Conservation (phyloP, 441 rosid genomes). For the Eruca vesicaria region DNA sequence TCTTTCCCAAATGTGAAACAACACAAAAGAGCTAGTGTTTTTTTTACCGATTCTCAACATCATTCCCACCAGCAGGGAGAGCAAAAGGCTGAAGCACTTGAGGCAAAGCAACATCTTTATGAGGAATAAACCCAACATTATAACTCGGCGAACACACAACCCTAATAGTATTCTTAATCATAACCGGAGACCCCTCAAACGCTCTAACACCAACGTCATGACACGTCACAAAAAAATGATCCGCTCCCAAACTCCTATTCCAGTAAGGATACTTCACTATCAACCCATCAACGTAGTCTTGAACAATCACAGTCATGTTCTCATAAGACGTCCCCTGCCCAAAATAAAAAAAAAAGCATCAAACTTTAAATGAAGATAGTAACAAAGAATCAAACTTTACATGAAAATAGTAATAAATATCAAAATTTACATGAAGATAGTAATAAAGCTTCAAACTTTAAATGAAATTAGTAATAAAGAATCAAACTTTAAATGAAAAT, state of each 20-base stretch:
- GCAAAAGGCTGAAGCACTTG: constrained; percentile 96
- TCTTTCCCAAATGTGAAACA: too few species aligned
- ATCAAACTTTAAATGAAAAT: neutral
- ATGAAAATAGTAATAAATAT: neutral
- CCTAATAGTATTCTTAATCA: constrained; percentile 86
- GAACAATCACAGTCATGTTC: constrained; percentile 86
- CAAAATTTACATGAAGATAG: neutral
- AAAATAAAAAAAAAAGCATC: neutral
- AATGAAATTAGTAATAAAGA: neutral
- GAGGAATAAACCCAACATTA: constrained; percentile 90
- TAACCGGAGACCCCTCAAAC: constrained; percentile 76
- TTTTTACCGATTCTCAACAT: constrained; percentile 74
- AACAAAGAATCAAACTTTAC: neutral
- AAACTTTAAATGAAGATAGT: neutral
- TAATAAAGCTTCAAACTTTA: too few species aligned
- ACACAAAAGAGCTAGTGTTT: neutral
- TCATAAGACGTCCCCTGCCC: constrained; percentile 92
- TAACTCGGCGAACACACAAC: constrained; percentile 98
- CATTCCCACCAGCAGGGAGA: constrained; percentile 89
- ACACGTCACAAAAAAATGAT: constrained; percentile 96
- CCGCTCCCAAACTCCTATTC: constrained; percentile 94
- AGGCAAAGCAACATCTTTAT: constrained; percentile 93
- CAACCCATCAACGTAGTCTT: constrained; percentile 68
- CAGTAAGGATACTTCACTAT: constrained; percentile 78
- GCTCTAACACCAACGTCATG: constrained; percentile 98